Evolutionary conservation across 2,329 filamentous ascomycete species (phyloP).

Genomic region (Lachnellula hyalina): DNA sequence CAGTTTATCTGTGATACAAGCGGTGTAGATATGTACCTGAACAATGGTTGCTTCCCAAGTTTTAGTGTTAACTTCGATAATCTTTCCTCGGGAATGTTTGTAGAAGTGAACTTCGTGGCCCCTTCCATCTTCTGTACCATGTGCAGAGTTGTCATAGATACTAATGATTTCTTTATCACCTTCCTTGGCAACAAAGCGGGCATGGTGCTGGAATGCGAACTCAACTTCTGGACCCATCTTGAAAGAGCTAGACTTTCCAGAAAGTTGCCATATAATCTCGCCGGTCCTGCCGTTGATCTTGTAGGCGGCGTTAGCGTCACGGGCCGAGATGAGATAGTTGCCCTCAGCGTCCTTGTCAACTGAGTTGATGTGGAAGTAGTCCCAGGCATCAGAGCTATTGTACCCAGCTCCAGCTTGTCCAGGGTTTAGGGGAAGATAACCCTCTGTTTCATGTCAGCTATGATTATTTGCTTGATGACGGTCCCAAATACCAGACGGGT

Average conservation of each 20-base stretch:
- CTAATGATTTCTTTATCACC: constrained; percentile 15
- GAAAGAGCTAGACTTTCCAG: constrained; percentile 41
- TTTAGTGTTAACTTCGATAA: constrained; percentile 18
- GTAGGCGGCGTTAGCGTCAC: constrained; percentile 41
- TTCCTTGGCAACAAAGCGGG: constrained; percentile 32
- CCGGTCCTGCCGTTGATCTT: constrained; percentile 42
- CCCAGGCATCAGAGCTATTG: constrained; percentile 38
- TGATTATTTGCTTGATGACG: background rate
- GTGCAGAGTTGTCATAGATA: constrained; percentile 23
- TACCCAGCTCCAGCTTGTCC: constrained; percentile 37
- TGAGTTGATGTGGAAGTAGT: constrained; percentile 32
- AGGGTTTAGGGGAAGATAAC: constrained; percentile 41
- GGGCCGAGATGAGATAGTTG: constrained; percentile 44
- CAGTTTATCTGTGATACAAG: too few species aligned
- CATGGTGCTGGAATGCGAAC: constrained; percentile 47
- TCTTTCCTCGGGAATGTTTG: constrained; percentile 18
- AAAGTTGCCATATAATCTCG: constrained; percentile 43
- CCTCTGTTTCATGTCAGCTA: constrained; percentile 31
- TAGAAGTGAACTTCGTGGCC: constrained; percentile 12
- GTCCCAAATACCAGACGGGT: constrained; percentile 36
- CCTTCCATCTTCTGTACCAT: constrained; percentile 9
- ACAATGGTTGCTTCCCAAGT: constrained; percentile 16
- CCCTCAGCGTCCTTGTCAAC: constrained; percentile 36
- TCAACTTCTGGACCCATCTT: constrained; percentile 36
- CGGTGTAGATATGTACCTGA: background rate